Base-by-base conservation (phyloP, 345 rosid genomes). In the Hirschfeldia incana region DNA sequence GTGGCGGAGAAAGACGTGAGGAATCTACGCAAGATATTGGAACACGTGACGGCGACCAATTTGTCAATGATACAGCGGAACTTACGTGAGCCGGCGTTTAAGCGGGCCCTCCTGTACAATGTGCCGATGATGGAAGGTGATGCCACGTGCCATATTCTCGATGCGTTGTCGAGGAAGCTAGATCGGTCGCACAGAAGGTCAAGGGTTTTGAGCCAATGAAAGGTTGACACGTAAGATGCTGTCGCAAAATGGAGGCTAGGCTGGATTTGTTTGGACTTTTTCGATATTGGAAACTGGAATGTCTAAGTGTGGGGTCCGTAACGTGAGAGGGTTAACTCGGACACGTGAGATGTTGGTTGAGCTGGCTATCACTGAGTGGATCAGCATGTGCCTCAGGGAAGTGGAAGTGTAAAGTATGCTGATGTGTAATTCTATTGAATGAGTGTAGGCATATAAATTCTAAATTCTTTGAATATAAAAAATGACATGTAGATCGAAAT, bases 1-100 rank as follows among this genome's bases (percentile, higher is more conserved):
- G 98, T 95, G 82, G 90, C 93, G 21, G 99, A 95, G 76, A 86
- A 78, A 79, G 96, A 95, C 85, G 98, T 88, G 66, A 85, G 29
- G 27, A 85, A 83, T 72, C 76, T 95, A 6, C 84, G 92, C 6
- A 78, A 3, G 28, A 84, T 95, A 6, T 86, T 95, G 0, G 92
- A 86, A n/a, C 89, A 82, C 85, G 99, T 93, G 85, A 89, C 97
- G 33, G 77, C 78, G 0, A 85, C 96, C 17, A 93, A 95, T 81
- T 84, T 95, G 86, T 83, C 89, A 0, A 55, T 57, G 17, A 87
- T 95, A 3, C 98, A 92, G 84, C 79, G 78, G 58, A 95, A 90
- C 76, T 63, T 95, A 6, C 78, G 85, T 85, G 87, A 87, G 85
- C 90, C 99, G 4, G 78, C 12, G 0, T 84, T 89, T 0, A 80